Evolutionary conservation across 2,329 filamentous ascomycete species (phyloP).

Genomic region (Colletotrichum sp.): DNA sequence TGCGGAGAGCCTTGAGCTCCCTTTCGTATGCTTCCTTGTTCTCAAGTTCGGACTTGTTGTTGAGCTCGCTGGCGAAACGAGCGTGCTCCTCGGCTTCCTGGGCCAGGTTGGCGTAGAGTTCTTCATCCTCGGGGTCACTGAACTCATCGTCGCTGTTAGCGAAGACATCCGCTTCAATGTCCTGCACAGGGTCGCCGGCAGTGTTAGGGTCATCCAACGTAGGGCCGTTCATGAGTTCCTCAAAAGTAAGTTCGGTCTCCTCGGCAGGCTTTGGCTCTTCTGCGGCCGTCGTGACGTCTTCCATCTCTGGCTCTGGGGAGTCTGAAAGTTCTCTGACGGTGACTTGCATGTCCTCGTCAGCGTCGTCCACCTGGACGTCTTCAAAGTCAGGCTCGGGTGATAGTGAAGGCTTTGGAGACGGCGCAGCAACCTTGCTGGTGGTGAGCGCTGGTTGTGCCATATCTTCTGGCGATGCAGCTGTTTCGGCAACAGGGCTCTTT

Average conservation of each 20-base stretch:
- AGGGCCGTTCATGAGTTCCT: constrained; percentile 27
- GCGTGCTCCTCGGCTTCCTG: constrained; percentile 93
- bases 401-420: background rate
- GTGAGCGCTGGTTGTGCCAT: background rate
- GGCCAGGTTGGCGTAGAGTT: constrained; percentile 84
- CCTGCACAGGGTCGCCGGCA: constrained; percentile 20
- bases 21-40: constrained; percentile 82
- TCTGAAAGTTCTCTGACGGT: constrained; percentile 25
- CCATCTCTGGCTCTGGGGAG: constrained; percentile 16
- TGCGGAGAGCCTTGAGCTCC: constrained; percentile 85
- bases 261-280: background rate
- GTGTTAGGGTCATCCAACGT: constrained; percentile 8
- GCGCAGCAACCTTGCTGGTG: background rate
- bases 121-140: constrained; percentile 91
- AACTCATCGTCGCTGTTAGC: constrained; percentile 72
- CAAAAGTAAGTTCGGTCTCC: constrained; percentile 19
- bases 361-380: constrained; percentile 33
- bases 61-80: constrained; percentile 87
- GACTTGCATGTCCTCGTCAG: constrained; percentile 34
- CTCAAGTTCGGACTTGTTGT: constrained; percentile 73
- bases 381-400: constrained; percentile 38
- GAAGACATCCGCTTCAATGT: constrained; percentile 45
- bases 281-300: background rate
- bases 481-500: background rate
- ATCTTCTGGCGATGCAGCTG: background rate